Base-by-base conservation (phyloP, 2,329 filamentous ascomycete species). In the Davidsoniella virescens region DNA sequence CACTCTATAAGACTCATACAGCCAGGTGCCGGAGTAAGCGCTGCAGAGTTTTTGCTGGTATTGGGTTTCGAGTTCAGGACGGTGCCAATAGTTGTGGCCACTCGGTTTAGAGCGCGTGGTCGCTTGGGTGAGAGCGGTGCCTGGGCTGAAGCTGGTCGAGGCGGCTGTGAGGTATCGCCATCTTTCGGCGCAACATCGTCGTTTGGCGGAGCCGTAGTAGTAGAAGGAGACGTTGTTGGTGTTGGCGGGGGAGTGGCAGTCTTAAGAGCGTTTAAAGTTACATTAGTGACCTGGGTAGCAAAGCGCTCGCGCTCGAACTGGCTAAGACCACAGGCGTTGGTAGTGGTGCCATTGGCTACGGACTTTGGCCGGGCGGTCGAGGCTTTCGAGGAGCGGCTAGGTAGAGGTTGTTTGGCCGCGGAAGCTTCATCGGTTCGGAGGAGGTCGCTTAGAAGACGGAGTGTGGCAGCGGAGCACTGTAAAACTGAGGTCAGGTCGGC, bases 211-310 rank as follows among this genome's bases (percentile, higher is more conserved):
- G 16, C 14, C 14, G 16, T 44, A 42, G 43, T 29, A 14, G 37
- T 25, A 23, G 23, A n/a, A 12, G 33, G 17, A 14, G 48, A 17
- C 17, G n/a, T 33, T 26, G 48, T 45, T 4, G 52, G 33, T 40
- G 41, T 3, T 4, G 41, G n/a, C 4, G 17, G 48, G 10, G 52
- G 39, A 3, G 52, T 47, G 16, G 78, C 78, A 51, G 84, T 78
- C n/a, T 72, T 71, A 3, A 90, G 70, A 8, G 74, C 70, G 58
- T 84, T 87, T 38, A 88, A 68, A 1, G 79, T 72, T 5, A 70
- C 68, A 60, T 88, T 90, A 58, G 87, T 76, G 36, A 86, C 70
- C 54, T 87, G 76, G 0, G 83, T 86, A 10, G 84, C 83, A 36
- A 88, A 65, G 42, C 75, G 69, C 47, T 78, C 78, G 61, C 73